Conservation (phyloP, 1,139 yeast genomes). For the Pichia sp. region DNA sequence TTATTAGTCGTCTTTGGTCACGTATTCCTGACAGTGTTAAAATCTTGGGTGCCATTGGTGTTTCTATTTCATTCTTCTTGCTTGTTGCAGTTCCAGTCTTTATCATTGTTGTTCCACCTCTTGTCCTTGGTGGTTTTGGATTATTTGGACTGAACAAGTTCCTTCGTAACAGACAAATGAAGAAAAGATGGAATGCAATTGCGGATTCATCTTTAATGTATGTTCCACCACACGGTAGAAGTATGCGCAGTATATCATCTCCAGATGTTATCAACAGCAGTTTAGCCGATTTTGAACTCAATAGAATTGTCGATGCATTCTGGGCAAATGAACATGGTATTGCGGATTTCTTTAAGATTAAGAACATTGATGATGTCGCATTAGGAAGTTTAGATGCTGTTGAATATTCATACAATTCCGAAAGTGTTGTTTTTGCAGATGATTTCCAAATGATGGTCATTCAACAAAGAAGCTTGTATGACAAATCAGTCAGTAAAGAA, state of each 20-base stretch:
- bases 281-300: conserved; percentile 30
- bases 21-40: conserved; percentile 34
- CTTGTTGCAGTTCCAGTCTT: conserved; percentile 38
- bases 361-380: conserved; percentile 27
- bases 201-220: conserved; percentile 25
- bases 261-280: conserved; percentile 29
- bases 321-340: conserved; percentile 34
- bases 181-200: conserved; percentile 24
- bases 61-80: conserved; percentile 32
- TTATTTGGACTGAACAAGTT: conserved; percentile 23
- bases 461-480: conserved; percentile 32
- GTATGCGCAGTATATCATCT: conserved; percentile 20
- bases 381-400: conserved; percentile 33
- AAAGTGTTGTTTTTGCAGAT: conserved; percentile 19
- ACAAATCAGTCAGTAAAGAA: conserved; percentile 25
- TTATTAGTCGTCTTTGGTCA: conserved; percentile 19
- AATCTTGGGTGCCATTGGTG: conserved; percentile 28
- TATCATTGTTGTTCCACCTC: conserved; percentile 36
- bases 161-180: conserved; percentile 23
- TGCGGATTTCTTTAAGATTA: conserved; percentile 26
- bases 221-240: conserved; percentile 18
- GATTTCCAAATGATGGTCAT: conserved; percentile 23
- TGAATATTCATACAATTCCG: conserved; percentile 31
- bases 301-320: conserved; percentile 35
- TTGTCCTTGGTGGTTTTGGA: conserved; percentile 34